A percentile compares a stretch with the other conserved stretches of the same genome.
Evolutionary conservation across 2,329 filamentous ascomycete genomes (phyloP).

Genomic region (Alternaria gansuensis): DNA sequence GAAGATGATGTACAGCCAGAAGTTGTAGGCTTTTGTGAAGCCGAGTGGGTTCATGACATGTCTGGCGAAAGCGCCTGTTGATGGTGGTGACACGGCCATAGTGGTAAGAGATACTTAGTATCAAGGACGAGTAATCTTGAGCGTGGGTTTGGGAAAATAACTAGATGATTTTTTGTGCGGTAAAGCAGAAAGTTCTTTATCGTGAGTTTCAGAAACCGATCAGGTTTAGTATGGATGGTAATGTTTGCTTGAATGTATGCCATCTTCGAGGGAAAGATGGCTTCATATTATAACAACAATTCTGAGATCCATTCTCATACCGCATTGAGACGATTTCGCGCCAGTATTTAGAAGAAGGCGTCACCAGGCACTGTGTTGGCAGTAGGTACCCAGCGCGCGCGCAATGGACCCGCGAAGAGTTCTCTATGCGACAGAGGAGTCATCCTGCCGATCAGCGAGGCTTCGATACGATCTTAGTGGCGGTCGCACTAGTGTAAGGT

Average conservation of each 20-base stretch:
- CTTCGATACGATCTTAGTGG: not conserved
- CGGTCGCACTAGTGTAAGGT: not conserved
- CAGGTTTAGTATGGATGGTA: not conserved
- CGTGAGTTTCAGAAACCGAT: not conserved
- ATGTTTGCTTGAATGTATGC: not conserved
- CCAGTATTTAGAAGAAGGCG: not conserved
- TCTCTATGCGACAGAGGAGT: not conserved
- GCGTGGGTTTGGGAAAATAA: not conserved
- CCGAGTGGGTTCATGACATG: constrained; percentile 56
- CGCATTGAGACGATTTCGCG: constrained; percentile 12
- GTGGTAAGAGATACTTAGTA: not conserved
- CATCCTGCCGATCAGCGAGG: not conserved
- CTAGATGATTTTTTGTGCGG: not conserved
- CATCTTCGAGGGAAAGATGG: not conserved
- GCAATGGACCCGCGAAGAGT: not conserved
- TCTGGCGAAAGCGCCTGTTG: constrained; percentile 23
- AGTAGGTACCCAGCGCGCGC: not conserved
- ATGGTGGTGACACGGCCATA: constrained; percentile 27
- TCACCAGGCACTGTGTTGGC: not conserved
- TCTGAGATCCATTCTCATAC: not conserved
- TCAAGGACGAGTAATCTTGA: not conserved
- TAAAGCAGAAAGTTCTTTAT: not conserved
- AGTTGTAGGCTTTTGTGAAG: constrained; percentile 67
- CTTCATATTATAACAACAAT: constrained; percentile 1
- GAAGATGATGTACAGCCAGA: constrained; percentile 58